Evolutionary conservation across 2,329 filamentous ascomycete species (phyloP), one percentile per base, ranked within the genome.

Genomic region (Fusarium sp.): DNA sequence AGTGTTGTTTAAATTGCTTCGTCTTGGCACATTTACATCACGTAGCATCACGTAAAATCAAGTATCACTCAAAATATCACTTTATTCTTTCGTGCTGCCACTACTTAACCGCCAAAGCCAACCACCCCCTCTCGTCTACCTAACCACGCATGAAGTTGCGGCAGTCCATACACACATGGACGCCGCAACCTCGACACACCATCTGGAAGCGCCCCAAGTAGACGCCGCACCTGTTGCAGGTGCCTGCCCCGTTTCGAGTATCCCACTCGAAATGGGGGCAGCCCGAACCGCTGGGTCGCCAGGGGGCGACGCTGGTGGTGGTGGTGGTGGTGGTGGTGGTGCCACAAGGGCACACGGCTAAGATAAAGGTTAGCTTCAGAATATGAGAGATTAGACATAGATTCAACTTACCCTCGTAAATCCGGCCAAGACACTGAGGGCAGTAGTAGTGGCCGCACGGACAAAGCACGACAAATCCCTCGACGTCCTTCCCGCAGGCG

Each of bases 361-460:
- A 50, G 9, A 9, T 6, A 10, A 27, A 27, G 2, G 24, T 50
- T 18, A 50, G 45, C 24, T n/a, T 29, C 24, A 11, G 3, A 29
- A 16, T 6, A 50, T 8, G 18, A 5, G 16, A n/a, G 14, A 50
- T 4, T 10, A 8, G 18, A 41, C 9, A 22, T 14, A 2, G 13
- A 35, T 2, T 14, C 5, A 50, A 50, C 24, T 29, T 29, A 50
- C 45, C 45, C 45, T 50, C 45, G 16, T 29, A 11, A 5, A 54
- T 11, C 5, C 9, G 4, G 9, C 9, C 22, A 1, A 74, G 56
- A 8, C 71, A 73, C 11, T 50, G 14, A 11, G 22, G 3, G n/a
- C 71, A 74, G 45, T 65, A 71, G 8, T 16, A 13, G 16, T 73
- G 71, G 2, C 7, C 6, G 11, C 71, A 73, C 24, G 31, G 22